These are phyloP conservation scores for Coemansia sp. DNA, from an alignment of 192 early-diverging fungal species.

Conservation along the genomic window DNA sequence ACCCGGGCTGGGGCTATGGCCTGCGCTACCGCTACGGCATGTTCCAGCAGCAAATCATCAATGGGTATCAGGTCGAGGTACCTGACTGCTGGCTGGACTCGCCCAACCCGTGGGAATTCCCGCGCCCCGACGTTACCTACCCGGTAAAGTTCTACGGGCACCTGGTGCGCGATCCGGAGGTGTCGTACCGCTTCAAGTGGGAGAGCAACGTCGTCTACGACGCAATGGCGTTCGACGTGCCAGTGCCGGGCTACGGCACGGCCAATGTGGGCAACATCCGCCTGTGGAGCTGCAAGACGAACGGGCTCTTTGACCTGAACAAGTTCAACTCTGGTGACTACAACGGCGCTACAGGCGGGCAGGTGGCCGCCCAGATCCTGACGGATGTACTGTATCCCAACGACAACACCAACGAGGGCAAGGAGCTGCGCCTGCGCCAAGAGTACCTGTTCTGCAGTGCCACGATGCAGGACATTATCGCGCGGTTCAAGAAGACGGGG, in stretches of 20 bases:
- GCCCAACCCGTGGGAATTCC: slow-evolving; percentile 97
- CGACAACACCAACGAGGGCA: slow-evolving; percentile 96
- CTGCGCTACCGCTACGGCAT: slow-evolving; percentile 98
- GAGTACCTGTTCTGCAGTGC: slow-evolving; percentile 96
- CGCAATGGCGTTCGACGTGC: slow-evolving; percentile 94
- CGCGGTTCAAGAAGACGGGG: slow-evolving; percentile 87
- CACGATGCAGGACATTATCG: slow-evolving; percentile 81
- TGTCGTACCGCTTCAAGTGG: slow-evolving; percentile 68
- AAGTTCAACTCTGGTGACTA: slow-evolving; percentile 90
- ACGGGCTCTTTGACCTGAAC: slow-evolving; percentile 78
- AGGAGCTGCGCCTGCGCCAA: slow-evolving; percentile 94
- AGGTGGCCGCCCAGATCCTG: slow-evolving; percentile 89
- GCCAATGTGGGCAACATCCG: slow-evolving; percentile 95
- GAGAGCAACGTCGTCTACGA: slow-evolving; percentile 80
- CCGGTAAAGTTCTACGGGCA: slow-evolving; percentile 87
- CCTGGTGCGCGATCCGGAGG: slow-evolving; percentile 70
- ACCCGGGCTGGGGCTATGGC: slow-evolving; percentile 96
- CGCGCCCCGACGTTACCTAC: slow-evolving; percentile 86
- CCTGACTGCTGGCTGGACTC: slow-evolving; percentile 97
- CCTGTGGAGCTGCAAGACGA: slow-evolving; percentile 93
- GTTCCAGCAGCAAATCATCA: slow-evolving; percentile 94
- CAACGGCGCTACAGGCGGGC: slow-evolving; percentile 83
- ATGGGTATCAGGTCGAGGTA: slow-evolving; percentile 90
- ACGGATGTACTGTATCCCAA: slow-evolving; percentile 96
- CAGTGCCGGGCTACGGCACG: slow-evolving; percentile 94